Conservation (phyloP, 2,329 filamentous ascomycete species). For the Sclerotinia glacialis region DNA sequence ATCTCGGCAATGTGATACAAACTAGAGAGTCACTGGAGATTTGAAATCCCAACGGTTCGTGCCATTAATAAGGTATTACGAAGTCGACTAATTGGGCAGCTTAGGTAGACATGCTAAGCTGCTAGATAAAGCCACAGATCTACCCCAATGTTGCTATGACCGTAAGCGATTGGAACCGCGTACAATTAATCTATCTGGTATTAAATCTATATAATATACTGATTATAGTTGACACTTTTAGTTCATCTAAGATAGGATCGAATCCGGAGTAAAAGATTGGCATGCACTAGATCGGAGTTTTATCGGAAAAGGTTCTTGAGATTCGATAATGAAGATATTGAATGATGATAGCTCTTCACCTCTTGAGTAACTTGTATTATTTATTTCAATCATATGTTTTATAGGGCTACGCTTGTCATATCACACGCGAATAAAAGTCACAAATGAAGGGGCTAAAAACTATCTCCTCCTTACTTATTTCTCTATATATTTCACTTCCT, state of each 20-base stretch:
- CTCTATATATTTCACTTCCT: too few species aligned
- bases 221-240: neutral
- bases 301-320: neutral
- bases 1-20: conserved; percentile 15
- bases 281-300: neutral
- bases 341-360: too few species aligned
- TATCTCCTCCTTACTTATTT: too few species aligned
- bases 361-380: too few species aligned
- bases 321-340: too few species aligned
- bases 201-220: neutral
- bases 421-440: conserved; percentile 2
- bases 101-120: conserved; percentile 9
- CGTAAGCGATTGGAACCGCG: neutral
- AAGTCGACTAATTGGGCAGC: neutral
- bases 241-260: neutral
- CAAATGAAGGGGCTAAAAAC: conserved; percentile 1
- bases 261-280: neutral
- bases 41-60: conserved; percentile 9
- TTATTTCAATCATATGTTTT: neutral
- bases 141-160: neutral
- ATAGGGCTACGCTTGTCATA: neutral
- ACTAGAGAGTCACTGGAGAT: neutral
- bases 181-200: neutral
- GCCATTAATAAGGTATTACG: conserved; percentile 1
- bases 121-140: neutral